Evolutionary conservation across 2,329 filamentous ascomycete species (phyloP), one percentile per base, ranked within the genome.

Genomic region (Bipolaris cookei): DNA sequence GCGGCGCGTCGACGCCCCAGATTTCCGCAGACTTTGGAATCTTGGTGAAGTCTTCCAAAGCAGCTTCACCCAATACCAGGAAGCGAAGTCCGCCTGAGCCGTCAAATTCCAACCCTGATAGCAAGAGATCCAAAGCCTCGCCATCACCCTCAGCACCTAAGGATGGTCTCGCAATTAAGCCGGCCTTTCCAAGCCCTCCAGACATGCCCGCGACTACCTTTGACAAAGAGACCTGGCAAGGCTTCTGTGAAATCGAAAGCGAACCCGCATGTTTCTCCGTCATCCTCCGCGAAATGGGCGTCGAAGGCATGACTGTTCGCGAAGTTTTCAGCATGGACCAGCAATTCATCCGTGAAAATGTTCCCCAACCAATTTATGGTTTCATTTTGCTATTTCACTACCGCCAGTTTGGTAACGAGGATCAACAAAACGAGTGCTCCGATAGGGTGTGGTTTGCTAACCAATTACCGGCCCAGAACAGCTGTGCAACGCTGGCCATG

Each of bases 381-480:
- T 79, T 98, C n/a, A 90, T 99, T 47, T 95, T 98, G 62, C 84
- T 97, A 1, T 97, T 92, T 68, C 86, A 89, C 56, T 97, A 81
- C 58, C 74, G 86, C 65, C 82, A 84, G 28, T 84, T 81, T 3
- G 79, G 80, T 35, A 56, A 60, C n/a, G 82, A 86, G 53, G 73
- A 77, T 4, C 73, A 74, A 64, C 84, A 79, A 68, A 78, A 82
- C 54, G 80, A 84, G 59, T 88, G 85, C 61, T 87, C 88, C 0
- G 79, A 85, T 3, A 79, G 86, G 28, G 81, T 98, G 16, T 99
- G 95, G 94, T 98, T 97, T 75, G 92, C 93, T 25, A 97, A 97
- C 69, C 94, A 96, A 79, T 89, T 91, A 44, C 74, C 73, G 4
- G 70, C 66, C 11, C 72, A 75, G 46, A 96, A 96, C 75, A 89